Evolutionary conservation across 495 filamentous ascomycete species (phyloP), one percentile per base, ranked within the genome.

Genomic region (Xylona heveae): DNA sequence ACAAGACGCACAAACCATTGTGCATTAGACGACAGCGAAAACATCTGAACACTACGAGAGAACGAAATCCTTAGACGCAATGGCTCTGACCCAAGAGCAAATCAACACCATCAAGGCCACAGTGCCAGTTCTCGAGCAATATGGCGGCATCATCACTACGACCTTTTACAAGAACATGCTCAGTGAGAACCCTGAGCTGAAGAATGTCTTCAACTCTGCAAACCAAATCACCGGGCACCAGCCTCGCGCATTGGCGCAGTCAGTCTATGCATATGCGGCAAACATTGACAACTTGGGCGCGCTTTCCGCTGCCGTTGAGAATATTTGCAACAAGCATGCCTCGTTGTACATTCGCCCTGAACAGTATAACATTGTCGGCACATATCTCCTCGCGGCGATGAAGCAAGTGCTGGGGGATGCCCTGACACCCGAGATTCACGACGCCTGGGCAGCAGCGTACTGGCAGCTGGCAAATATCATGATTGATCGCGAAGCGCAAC

Each of bases 251-350:
- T 58, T 83, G 5, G 74, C 76, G 24, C 55, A 50, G 31, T 60
- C 74, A 8, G 61, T 83, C 21, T 68, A 71, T 42, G 71, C 69
- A 20, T 80, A 80, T 38, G 76, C 76, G 34, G 56, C 59, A 14
- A 58, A 79, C 47, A 74, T 80, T 45, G 75, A 79, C 49, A 59
- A 78, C 50, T 62, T 78, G 4, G 56, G 53, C 33, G 66, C 59
- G 17, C 58, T 83, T 3, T 38, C 48, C 21, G 56, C 62, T 4
- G 67, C 70, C 22, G 62, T 83, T n/a, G 68, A 73, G 48, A 59
- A 69, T 40, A 79, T 83, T 45, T 70, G 71, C 45, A 61, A 76
- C 49, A 80, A 79, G 51, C 76, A 83, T 40, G 74, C 67, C 26
- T 74, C 68, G 0, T 64, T 81, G 19, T 68, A 68, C 49, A 68